Evolutionary conservation across 2,329 filamentous ascomycete genomes (phyloP).

Genomic region (Trichoderma sp.): DNA sequence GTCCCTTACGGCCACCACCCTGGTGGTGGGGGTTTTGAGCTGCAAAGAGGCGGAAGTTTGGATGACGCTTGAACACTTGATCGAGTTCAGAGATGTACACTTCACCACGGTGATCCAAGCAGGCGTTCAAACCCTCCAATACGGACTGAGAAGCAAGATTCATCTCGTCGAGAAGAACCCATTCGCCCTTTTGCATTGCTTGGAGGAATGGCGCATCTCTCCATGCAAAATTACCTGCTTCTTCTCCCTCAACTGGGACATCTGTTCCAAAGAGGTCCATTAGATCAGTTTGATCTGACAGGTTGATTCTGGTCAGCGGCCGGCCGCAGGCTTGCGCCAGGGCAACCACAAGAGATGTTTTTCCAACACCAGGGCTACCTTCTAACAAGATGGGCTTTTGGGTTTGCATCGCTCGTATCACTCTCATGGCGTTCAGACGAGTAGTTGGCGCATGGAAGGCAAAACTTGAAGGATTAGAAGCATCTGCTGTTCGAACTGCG

Average conservation of each 20-base stretch:
- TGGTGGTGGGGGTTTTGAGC: slow-evolving; percentile 98
- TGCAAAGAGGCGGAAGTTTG: slow-evolving; percentile 89
- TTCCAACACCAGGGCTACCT: slow-evolving; percentile 96
- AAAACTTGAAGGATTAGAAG: slow-evolving; percentile 35
- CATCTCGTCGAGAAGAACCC: slow-evolving; percentile 98
- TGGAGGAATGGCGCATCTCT: slow-evolving; percentile 91
- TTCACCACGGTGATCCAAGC: slow-evolving; percentile 92
- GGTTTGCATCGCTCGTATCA: slow-evolving; percentile 84
- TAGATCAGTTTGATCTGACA: slow-evolving; percentile 95
- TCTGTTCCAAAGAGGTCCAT: slow-evolving; percentile 98
- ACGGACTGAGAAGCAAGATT: slow-evolving; percentile 96
- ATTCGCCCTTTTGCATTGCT: slow-evolving; percentile 94
- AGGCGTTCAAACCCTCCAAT: slow-evolving; percentile 92
- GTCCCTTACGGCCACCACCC: slow-evolving; percentile 88
- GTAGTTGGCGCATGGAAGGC: slow-evolving; percentile 90
- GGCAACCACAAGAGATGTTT: slow-evolving; percentile 88
- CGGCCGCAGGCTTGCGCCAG: slow-evolving; percentile 77
- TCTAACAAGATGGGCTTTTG: slow-evolving; percentile 90
- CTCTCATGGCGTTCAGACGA: slow-evolving; percentile 82
- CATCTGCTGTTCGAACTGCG: slow-evolving; percentile 52
- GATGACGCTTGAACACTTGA: slow-evolving; percentile 87
- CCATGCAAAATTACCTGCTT: slow-evolving; percentile 90
- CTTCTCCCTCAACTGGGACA: slow-evolving; percentile 89
- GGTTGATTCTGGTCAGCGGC: slow-evolving; percentile 87
- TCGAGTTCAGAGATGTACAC: slow-evolving; percentile 95